Base-by-base conservation (phyloP, 352 stramenopile genomes). In the Bremia lactucae region DNA sequence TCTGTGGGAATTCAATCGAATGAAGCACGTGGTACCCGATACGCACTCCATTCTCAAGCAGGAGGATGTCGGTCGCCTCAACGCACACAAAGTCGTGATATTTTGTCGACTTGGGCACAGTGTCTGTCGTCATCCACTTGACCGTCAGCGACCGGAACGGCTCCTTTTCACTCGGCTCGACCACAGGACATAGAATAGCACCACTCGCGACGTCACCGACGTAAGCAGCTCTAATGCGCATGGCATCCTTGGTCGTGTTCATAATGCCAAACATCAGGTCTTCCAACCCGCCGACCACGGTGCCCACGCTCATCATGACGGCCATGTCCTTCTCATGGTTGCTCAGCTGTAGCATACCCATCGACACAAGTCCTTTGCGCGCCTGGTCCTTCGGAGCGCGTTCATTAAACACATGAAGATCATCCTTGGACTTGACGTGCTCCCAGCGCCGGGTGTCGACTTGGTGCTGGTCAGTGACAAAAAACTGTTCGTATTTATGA, bases 391-490 rank as follows among this genome's bases (percentile, higher is more conserved):
- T 31, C 13, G 28, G 20, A 19, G 48, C 36, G 6, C 54, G 59
- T 28, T 77, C 57, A 6, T 46, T 59, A 38, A 65, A 81, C 3
- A 81, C 46, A 37, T 70, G 56, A 6, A 81, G 34, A 11, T 65
- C 46, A 15, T 68, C 62, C 23, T 62, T 66, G 11, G 62, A 65
- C 23, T 65, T 63, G 43, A 65, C 44, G 7, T 59, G 45, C 29
- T 74, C 65, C 65, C 65, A 81, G 7, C 52, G 56, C 0, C 47
- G 52, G 0, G 49, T 36, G 43, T 81, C 56, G 10, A 77, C 55
- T 1, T 44, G 41, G 23, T 55, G 49, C 9, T 57, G 42, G 3
- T 64, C 54, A 0, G 36, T 31, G 3, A 57, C 35, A 14, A 58
- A 55, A 31, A 60, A 77, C 7, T 44, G 13, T 42, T 73, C 57